These are phyloP conservation scores for Pneumocystis jirovecii DNA, from an alignment of 1,139 yeast species.

Conservation along the genomic window DNA sequence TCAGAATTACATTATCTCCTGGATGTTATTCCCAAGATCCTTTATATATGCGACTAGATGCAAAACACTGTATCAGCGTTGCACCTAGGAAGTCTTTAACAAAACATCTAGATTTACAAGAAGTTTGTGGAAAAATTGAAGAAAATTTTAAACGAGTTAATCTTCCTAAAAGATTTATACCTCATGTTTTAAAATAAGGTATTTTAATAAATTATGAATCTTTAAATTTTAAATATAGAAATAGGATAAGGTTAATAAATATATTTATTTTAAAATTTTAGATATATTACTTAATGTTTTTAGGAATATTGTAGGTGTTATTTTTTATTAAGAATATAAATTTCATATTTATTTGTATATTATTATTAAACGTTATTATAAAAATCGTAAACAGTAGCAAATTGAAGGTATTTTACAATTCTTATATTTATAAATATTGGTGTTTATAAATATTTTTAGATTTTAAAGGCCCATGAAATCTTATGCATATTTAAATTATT, in stretches of 20 bases:
- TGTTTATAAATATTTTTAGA: too few relatives aligned
- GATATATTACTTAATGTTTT: neutral
- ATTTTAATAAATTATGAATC: neutral
- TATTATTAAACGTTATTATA: too few relatives aligned
- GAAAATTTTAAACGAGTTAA: constrained; percentile 75
- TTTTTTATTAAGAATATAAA: neutral
- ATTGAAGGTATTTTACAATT: neutral
- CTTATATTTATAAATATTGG: too few relatives aligned
- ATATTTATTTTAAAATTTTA: neutral
- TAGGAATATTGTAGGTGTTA: neutral
- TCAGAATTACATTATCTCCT: constrained; percentile 79
- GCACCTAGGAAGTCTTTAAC: constrained; percentile 83
- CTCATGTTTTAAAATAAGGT: constrained; percentile 41
- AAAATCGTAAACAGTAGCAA: neutral
- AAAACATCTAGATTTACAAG: constrained; percentile 82
- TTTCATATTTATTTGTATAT: too few relatives aligned
- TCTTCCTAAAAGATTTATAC: constrained; percentile 79
- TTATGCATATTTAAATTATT: too few relatives aligned
- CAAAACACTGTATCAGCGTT: constrained; percentile 91
- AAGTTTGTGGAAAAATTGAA: constrained; percentile 68
- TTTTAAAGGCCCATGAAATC: too few relatives aligned
- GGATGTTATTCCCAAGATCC: constrained; percentile 99
- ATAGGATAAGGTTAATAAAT: neutral
- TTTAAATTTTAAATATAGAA: neutral
- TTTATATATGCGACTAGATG: constrained; percentile 86